phyloP scores from a whole-genome alignment of 768 basidiomycete species.

The Lyophyllum decastes region DNA sequence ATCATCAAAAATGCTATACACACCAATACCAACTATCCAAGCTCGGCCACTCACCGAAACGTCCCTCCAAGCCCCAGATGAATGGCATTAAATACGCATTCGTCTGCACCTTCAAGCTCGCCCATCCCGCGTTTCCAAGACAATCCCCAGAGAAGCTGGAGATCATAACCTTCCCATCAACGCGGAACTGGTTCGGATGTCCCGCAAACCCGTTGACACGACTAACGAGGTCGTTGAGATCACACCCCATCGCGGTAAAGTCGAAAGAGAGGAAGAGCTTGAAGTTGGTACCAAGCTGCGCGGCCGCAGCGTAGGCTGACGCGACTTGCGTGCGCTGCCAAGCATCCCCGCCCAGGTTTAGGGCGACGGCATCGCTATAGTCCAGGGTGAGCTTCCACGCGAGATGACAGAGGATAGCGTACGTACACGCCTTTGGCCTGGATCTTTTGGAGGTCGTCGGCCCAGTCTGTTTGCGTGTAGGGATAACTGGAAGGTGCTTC shows the following conservation, averaged over 20 bases:
- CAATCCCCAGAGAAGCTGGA: conserved; percentile 65
- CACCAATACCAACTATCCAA: conserved; percentile 54
- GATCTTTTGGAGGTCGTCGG: conserved; percentile 41
- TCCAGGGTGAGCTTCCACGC: conserved; percentile 17
- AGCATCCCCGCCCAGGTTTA: conserved; percentile 58
- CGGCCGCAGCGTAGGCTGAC: conserved; percentile 54
- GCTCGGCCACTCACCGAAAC: conserved; percentile 46
- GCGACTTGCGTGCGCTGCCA: conserved; percentile 52
- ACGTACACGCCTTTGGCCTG: conserved; percentile 44
- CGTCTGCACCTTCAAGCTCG: conserved; percentile 45
- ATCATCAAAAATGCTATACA: conserved; percentile 13
- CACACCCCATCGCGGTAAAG: conserved; percentile 52
- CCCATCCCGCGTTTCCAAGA: conserved; percentile 55
- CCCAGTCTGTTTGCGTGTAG: conserved; percentile 41
- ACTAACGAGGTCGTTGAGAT: conserved; percentile 40
- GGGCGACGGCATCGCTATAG: conserved; percentile 56
- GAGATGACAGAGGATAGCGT: background rate
- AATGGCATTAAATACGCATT: conserved; percentile 54
- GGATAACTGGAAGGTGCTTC: conserved; percentile 31
- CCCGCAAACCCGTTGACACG: conserved; percentile 46
- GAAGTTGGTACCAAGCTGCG: conserved; percentile 38
- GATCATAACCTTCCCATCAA: conserved; percentile 54
- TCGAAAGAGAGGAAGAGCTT: conserved; percentile 64
- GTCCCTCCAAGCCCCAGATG: conserved; percentile 52
- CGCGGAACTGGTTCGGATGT: conserved; percentile 57